Percentiles rank a stretch among this genome's conserved stretches.
Conservation (phyloP, 2,329 filamentous ascomycete genomes). For the Zymoseptoria crescenta region DNA sequence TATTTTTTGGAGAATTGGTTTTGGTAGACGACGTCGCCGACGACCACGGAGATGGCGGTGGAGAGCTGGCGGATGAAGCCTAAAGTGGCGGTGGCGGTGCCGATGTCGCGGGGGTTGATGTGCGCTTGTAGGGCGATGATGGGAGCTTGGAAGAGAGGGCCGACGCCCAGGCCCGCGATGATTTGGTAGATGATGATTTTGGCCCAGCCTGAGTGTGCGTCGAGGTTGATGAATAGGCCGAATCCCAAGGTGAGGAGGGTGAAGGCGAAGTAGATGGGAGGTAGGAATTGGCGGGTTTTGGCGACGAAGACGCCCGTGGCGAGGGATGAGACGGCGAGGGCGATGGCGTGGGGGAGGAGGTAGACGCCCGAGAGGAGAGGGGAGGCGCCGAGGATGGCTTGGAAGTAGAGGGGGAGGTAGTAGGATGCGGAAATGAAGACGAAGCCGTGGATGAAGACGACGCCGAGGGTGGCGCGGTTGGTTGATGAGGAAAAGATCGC, state of each 20-base stretch:
- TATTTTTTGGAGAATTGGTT: conserved; percentile 59
- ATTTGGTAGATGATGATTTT: conserved; percentile 49
- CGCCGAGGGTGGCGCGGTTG: conserved; percentile 56
- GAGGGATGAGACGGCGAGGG: conserved; percentile 27
- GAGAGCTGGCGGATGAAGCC: conserved; percentile 62
- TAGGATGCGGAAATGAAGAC: conserved; percentile 70
- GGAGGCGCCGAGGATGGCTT: conserved; percentile 60
- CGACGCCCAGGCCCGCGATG: conserved; percentile 55
- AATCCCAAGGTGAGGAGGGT: conserved; percentile 33
- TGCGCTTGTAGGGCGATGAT: conserved; percentile 61
- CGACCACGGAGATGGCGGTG: conserved; percentile 59
- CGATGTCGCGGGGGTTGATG: conserved; percentile 55
- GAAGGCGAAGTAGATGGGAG: conserved; percentile 42
- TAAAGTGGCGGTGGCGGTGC: conserved; percentile 60
- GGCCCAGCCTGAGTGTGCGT: conserved; percentile 27
- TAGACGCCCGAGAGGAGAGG: conserved; percentile 66
- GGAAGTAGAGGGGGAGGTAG: conserved; percentile 80
- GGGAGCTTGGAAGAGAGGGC: conserved; percentile 62
- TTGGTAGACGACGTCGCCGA: conserved; percentile 73
- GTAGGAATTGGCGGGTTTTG: conserved; percentile 43
- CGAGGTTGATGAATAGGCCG: conserved; percentile 33
- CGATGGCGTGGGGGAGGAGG: conserved; percentile 29
- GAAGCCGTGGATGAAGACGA: conserved; percentile 66
- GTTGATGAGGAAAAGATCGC: conserved; percentile 59
- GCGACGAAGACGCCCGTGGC: conserved; percentile 35